Percentiles rank a stretch among this genome's conserved stretches.
Conservation (phyloP, 345 rosid genomes). For the Zanthoxylum bungeanum region DNA sequence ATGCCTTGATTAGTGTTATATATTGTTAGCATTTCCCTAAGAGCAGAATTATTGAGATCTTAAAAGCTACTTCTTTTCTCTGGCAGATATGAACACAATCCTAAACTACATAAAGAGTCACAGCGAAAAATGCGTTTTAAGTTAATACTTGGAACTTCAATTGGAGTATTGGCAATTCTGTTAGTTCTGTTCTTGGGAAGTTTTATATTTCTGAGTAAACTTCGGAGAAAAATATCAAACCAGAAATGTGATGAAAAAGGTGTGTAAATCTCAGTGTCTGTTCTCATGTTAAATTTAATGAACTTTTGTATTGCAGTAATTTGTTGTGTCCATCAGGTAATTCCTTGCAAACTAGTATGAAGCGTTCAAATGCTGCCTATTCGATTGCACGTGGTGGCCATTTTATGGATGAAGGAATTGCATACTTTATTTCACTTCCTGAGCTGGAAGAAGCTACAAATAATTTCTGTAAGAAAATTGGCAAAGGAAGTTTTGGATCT, state of each 20-base stretch:
- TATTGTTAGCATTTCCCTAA: neutral
- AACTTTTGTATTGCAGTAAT: conserved; percentile 5
- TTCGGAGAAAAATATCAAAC: conserved; percentile 28
- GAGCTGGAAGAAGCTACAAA: conserved; percentile 81
- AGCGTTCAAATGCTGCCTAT: conserved; percentile 41
- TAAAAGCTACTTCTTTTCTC: conserved; percentile 12
- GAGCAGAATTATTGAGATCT: neutral
- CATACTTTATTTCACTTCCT: conserved; percentile 63
- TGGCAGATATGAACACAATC: conserved; percentile 64
- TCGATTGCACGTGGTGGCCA: conserved; percentile 62
- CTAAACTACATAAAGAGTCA: conserved; percentile 49
- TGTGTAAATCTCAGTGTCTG: conserved; percentile 14
- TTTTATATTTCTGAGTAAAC: conserved; percentile 37
- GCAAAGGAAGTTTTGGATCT: conserved; percentile 92
- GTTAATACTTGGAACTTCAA: conserved; percentile 58
- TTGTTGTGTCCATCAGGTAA: conserved; percentile 40
- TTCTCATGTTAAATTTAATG: neutral
- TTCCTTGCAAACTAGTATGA: conserved; percentile 41
- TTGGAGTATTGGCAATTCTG: conserved; percentile 49
- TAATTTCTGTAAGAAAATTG: conserved; percentile 68
- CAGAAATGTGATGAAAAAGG: conserved; percentile 49
- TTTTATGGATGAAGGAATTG: conserved; percentile 74
- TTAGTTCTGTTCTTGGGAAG: conserved; percentile 52
- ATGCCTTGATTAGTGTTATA: conserved; percentile 12
- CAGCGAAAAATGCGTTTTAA: conserved; percentile 35